These are phyloP conservation scores for Dunaliella primolecta DNA, from an alignment of 139 green algal species.

Conservation along the genomic window DNA sequence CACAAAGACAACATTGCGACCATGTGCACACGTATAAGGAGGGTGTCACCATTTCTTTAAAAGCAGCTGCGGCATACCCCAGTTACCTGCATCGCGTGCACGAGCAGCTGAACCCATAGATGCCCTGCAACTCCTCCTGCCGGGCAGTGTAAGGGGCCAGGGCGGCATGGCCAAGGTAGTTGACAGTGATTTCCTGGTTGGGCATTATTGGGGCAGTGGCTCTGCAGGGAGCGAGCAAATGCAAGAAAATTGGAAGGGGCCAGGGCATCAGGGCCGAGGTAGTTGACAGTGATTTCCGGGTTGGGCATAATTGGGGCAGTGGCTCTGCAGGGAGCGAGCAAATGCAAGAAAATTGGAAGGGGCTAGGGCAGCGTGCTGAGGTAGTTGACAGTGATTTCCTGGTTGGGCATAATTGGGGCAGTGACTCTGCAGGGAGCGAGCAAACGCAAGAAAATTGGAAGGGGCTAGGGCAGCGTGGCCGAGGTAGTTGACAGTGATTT, in stretches of 20 bases:
- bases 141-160: conserved; percentile 7
- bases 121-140: background rate
- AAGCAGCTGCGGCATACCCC: too few species aligned
- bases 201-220: background rate
- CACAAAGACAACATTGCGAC: too few species aligned
- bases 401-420: background rate
- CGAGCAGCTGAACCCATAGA: conserved; percentile 22
- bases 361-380: background rate
- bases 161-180: conserved; percentile 13
- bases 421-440: background rate
- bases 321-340: background rate
- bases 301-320: background rate
- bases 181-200: conserved; percentile 19
- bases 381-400: conserved; percentile 29
- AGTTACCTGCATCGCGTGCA: conserved; percentile 22
- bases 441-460: too few species aligned
- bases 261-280: background rate
- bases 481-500: conserved; percentile 31
- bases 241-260: background rate
- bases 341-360: background rate
- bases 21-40: too few species aligned
- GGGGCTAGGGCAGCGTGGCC: conserved; percentile 1
- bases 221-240: background rate
- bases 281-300: conserved; percentile 24
- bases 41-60: too few species aligned